Evolutionary conservation across 306 rosid species (phyloP).

Genomic region (Prunus mongolica): DNA sequence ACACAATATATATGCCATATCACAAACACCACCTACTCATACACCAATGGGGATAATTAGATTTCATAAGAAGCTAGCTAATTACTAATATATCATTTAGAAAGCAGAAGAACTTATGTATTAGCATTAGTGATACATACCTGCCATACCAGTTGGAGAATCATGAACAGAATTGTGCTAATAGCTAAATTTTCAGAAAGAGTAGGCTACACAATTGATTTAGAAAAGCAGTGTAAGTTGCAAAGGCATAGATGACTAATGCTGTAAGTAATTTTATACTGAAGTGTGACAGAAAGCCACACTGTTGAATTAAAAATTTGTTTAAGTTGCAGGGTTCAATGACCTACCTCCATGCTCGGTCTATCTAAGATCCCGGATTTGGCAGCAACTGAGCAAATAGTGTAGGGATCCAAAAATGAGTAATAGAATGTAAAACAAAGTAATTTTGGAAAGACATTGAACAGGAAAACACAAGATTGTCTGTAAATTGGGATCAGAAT

Average conservation of each 20-base stretch:
- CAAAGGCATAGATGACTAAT: background rate
- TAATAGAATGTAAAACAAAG: background rate
- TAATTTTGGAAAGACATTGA: background rate
- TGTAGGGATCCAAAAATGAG: background rate
- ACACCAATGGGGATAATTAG: background rate
- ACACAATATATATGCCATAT: conserved; percentile 45
- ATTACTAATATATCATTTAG: background rate
- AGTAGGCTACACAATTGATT: conserved; percentile 21
- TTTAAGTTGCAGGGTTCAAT: background rate
- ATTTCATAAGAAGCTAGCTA: background rate
- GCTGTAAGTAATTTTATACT: background rate
- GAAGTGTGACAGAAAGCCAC: background rate
- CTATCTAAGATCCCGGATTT: conserved; percentile 17
- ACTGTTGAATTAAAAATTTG: background rate
- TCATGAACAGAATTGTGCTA: conserved; percentile 37
- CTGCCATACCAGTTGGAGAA: conserved; percentile 48
- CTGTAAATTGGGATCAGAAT: background rate
- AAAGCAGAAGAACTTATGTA: background rate
- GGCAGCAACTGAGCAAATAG: conserved; percentile 19
- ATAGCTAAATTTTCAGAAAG: conserved; percentile 31
- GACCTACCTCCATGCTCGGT: conserved; percentile 26
- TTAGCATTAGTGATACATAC: conserved; percentile 14
- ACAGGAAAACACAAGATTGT: background rate
- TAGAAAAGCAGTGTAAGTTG: background rate
- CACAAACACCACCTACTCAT: conserved; percentile 30